These are phyloP conservation scores for Exophiala sp. DNA, from an alignment of 2,329 filamentous ascomycete genomes.

Conservation along the genomic window DNA sequence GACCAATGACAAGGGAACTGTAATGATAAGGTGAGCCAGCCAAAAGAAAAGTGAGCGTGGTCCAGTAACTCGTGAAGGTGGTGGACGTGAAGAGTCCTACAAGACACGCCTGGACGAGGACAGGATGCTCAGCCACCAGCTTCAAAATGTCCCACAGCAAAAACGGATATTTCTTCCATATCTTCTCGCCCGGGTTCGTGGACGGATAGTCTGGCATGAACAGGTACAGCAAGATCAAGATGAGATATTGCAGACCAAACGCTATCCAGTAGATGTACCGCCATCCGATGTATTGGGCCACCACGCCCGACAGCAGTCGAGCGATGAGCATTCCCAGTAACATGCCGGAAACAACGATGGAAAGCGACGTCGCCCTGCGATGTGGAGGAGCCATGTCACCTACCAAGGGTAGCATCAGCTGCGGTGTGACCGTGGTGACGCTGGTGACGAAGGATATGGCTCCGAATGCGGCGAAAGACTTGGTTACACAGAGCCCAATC, in stretches of 20 bases:
- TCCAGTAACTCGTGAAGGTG: slow-evolving; percentile 65
- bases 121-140: slow-evolving; percentile 59
- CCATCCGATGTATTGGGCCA: slow-evolving; percentile 69
- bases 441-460: slow-evolving; percentile 68
- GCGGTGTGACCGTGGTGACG: slow-evolving; percentile 72
- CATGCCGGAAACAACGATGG: slow-evolving; percentile 68
- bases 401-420: slow-evolving; percentile 72
- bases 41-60: slow-evolving; percentile 75
- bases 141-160: slow-evolving; percentile 60
- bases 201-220: slow-evolving; percentile 78
- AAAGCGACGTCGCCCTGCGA: slow-evolving; percentile 62
- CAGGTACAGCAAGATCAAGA: slow-evolving; percentile 59
- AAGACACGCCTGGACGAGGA: slow-evolving; percentile 64
- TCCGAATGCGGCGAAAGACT: slow-evolving; percentile 58
- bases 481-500: slow-evolving; percentile 64
- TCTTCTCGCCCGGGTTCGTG: slow-evolving; percentile 53
- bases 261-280: slow-evolving; percentile 73
- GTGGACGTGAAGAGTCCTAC: slow-evolving; percentile 58
- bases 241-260: slow-evolving; percentile 63
- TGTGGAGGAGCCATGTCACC: slow-evolving; percentile 68
- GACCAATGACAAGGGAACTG: slow-evolving; percentile 60
- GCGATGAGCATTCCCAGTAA: slow-evolving; percentile 71
- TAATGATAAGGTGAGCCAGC: slow-evolving; percentile 64
- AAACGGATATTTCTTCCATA: slow-evolving; percentile 38
- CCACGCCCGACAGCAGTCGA: slow-evolving; percentile 66